A percentile compares a stretch with the other conserved stretches of the same genome.
Conservation (phyloP, 164 flowering plant species). For the Brasenia schreberi region DNA sequence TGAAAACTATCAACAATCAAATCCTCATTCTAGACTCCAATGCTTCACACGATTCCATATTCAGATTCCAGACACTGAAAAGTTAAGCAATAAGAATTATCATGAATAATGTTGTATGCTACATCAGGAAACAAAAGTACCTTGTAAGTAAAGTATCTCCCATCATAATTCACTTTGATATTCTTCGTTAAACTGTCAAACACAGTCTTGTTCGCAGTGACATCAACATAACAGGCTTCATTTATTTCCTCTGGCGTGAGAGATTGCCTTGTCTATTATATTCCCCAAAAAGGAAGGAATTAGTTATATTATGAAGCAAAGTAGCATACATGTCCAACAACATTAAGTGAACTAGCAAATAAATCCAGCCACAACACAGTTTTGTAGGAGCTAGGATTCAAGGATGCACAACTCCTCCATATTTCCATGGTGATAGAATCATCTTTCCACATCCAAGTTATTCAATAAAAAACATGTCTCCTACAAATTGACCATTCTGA, state of each 20-base stretch:
- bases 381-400: no score
- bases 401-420: no score
- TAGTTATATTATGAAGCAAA: neutral
- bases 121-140: slow-evolving; percentile 12
- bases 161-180: slow-evolving; percentile 54
- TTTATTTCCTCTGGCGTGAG: slow-evolving; percentile 59
- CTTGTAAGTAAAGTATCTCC: slow-evolving; percentile 62
- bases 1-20: neutral
- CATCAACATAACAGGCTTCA: slow-evolving; percentile 56
- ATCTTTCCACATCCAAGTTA: no score
- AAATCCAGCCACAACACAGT: no score
- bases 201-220: slow-evolving; percentile 47
- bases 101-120: neutral
- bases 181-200: slow-evolving; percentile 59
- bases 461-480: no score
- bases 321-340: no score
- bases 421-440: no score
- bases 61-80: neutral
- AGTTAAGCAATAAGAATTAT: no score
- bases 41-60: neutral
- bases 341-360: no score
- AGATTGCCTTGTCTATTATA: slow-evolving; percentile 49
- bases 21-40: no score
- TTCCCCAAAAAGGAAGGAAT: neutral
- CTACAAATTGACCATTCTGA: no score